phyloP scores from a whole-genome alignment of 164 flowering plant species.

The Dillenia turbinata region DNA sequence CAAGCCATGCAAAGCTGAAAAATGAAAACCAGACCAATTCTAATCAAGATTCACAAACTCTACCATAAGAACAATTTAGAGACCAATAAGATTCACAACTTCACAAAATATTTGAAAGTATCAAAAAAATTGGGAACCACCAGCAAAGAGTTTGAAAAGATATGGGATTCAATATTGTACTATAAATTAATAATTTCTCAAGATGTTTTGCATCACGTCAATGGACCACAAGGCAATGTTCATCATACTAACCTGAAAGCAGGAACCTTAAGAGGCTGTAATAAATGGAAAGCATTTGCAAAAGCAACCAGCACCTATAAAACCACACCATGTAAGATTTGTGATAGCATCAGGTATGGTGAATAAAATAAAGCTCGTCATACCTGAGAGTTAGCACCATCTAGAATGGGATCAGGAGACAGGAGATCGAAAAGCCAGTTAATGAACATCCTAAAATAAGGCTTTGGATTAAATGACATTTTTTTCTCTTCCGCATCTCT shows the following conservation, averaged over 20 bases:
- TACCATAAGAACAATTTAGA: background rate
- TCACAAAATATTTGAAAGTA: background rate
- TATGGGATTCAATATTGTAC: background rate
- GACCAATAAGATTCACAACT: background rate
- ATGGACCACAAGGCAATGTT: background rate
- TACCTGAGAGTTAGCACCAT: slow-evolving; percentile 82
- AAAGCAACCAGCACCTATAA: slow-evolving; percentile 66
- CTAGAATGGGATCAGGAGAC: slow-evolving; percentile 61
- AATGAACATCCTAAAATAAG: slow-evolving; percentile 86
- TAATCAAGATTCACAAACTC: slow-evolving; percentile 7
- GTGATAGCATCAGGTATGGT: background rate
- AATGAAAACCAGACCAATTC: background rate
- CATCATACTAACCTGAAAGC: slow-evolving; percentile 63
- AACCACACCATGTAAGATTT: background rate
- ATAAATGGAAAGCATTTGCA: slow-evolving; percentile 84
- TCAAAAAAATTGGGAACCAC: background rate
- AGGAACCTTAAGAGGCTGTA: slow-evolving; percentile 85
- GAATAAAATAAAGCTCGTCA: background rate
- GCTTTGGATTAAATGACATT: slow-evolving; percentile 76
- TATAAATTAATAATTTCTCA: background rate
- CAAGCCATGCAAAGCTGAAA: slow-evolving; percentile 98
- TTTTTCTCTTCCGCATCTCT: slow-evolving; percentile 91
- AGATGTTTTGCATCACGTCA: background rate
- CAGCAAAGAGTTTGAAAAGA: background rate
- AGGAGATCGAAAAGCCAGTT: slow-evolving; percentile 78